Conservation (phyloP, 2,329 filamentous ascomycete genomes). For the Penicillium paneum region DNA sequence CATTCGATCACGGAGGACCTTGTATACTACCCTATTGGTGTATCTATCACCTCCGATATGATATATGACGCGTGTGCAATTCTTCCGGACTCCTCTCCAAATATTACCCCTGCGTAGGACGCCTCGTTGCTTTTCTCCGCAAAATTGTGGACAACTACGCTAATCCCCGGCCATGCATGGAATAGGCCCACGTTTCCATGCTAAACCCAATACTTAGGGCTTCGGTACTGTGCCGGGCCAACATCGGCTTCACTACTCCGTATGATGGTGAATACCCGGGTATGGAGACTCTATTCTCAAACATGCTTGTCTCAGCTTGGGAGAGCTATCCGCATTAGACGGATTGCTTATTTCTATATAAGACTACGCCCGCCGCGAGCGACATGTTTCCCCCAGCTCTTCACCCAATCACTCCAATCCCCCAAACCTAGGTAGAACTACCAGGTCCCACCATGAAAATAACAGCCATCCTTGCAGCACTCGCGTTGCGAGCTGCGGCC, state of each 20-base stretch:
- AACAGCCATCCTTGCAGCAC: conserved; percentile 16
- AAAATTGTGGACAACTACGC: neutral
- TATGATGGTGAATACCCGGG: neutral
- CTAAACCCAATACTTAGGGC: neutral
- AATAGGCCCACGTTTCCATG: neutral
- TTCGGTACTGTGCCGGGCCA: neutral
- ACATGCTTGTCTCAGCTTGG: neutral
- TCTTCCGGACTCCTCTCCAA: neutral
- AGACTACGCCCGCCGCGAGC: neutral
- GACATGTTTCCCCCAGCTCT: neutral
- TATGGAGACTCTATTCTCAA: neutral
- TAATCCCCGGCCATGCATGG: neutral
- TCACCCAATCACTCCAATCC: neutral
- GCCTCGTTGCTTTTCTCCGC: conserved; percentile 3
- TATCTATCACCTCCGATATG: neutral
- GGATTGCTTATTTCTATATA: neutral
- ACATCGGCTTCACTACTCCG: conserved; percentile 1
- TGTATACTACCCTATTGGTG: neutral
- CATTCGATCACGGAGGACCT: neutral
- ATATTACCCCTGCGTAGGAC: neutral
- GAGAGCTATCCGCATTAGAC: neutral
- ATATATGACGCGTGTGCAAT: neutral
- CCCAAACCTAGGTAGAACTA: neutral
- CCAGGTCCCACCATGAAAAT: conserved; percentile 16
- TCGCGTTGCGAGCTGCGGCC: conserved; percentile 21